Evolutionary conservation across 495 filamentous ascomycete species (phyloP).

Genomic region (Hypoxylon rickii): DNA sequence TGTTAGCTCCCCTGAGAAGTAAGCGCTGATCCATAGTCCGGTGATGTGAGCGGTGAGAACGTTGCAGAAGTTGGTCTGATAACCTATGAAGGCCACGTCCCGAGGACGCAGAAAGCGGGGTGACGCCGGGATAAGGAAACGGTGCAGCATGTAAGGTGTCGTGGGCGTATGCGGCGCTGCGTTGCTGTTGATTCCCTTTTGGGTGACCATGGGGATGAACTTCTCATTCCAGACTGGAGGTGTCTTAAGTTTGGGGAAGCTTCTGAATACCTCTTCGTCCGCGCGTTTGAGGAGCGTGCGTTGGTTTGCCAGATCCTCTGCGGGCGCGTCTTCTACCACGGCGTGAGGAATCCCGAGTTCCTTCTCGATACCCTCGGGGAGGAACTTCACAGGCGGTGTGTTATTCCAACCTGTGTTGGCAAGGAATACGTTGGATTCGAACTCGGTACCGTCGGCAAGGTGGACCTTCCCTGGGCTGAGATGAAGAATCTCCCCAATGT

Average conservation of each 20-base stretch:
- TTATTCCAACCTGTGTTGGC: conserved; percentile 73
- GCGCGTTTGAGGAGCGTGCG: conserved; percentile 39
- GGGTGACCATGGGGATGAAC: conserved; percentile 46
- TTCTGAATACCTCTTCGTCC: conserved; percentile 61
- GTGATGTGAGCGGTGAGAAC: conserved; percentile 66
- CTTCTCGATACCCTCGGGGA: conserved; percentile 58
- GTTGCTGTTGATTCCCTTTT: conserved; percentile 40
- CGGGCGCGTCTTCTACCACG: conserved; percentile 27
- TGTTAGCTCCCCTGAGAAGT: conserved; percentile 48
- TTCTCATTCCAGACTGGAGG: conserved; percentile 51
- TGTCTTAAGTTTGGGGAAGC: conserved; percentile 65
- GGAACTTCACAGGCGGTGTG: conserved; percentile 64
- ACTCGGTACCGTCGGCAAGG: conserved; percentile 58
- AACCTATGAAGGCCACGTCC: conserved; percentile 69
- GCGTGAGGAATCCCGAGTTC: conserved; percentile 52
- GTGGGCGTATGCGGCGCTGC: conserved; percentile 41
- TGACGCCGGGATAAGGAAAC: conserved; percentile 71
- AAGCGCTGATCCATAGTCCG: conserved; percentile 74
- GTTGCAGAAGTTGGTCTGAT: conserved; percentile 67
- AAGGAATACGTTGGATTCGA: conserved; percentile 67
- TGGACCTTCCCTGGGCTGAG: conserved; percentile 58
- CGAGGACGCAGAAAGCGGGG: conserved; percentile 53
- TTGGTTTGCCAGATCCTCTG: too few species aligned
- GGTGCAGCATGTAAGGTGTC: conserved; percentile 59
- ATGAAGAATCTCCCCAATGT: conserved; percentile 64